Percentiles rank a stretch among this genome's conserved stretches.
phyloP scores from a whole-genome alignment of 75 land plant genomes.

The Selaginella tamariscina region DNA sequence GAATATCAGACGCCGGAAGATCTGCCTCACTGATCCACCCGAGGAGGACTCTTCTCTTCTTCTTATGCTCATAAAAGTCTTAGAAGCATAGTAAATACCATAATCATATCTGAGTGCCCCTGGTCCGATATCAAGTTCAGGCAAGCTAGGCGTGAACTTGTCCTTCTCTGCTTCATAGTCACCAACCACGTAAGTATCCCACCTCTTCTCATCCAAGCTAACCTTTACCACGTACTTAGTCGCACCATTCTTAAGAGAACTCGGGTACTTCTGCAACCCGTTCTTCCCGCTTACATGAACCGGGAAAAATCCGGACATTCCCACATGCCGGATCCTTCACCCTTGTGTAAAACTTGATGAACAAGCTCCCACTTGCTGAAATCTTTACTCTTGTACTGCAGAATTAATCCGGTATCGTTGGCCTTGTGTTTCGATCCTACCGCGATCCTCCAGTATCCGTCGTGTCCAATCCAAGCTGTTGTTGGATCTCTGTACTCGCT shows the following conservation, averaged over 20 bases:
- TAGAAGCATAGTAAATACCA: conserved; percentile 5
- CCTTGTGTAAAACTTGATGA: conserved; percentile 30
- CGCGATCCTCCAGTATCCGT: conserved; percentile 37
- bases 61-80: background rate
- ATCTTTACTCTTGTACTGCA: conserved; percentile 42
- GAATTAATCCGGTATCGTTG: conserved; percentile 31
- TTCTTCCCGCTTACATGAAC: background rate
- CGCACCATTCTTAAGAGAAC: background rate
- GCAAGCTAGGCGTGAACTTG: background rate
- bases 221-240: background rate
- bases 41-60: background rate
- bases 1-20: background rate
- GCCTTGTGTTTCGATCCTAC: conserved; percentile 28
- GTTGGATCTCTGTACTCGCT: conserved; percentile 63
- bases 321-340: conserved; percentile 54
- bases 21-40: conserved; percentile 11
- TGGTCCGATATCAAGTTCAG: background rate
- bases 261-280: background rate
- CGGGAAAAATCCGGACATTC: conserved; percentile 25
- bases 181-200: background rate
- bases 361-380: conserved; percentile 36
- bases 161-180: background rate
- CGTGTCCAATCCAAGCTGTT: conserved; percentile 49
- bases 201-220: conserved; percentile 3
- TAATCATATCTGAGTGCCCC: background rate